phyloP scores from a whole-genome alignment of 257 asterid species.

The Verbascum thapsus region DNA sequence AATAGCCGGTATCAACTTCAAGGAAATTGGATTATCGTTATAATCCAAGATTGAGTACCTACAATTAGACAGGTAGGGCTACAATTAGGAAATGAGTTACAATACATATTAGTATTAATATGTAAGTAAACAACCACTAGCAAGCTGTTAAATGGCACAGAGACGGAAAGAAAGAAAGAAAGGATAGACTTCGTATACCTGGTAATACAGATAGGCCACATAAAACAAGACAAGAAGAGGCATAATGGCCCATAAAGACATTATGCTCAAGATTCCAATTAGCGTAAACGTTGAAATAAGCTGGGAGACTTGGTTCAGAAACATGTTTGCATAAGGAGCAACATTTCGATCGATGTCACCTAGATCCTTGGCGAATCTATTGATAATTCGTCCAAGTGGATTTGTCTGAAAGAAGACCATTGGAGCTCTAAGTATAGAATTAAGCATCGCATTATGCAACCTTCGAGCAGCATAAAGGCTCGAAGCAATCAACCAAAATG shows the following conservation, averaged over 20 bases:
- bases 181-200: slow-evolving; percentile 29
- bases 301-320: slow-evolving; percentile 47
- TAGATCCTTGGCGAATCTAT: slow-evolving; percentile 48
- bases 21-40: too few species aligned
- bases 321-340: slow-evolving; percentile 35
- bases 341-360: slow-evolving; percentile 54
- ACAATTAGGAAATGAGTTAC: too few species aligned
- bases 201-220: slow-evolving; percentile 47
- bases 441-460: slow-evolving; percentile 52
- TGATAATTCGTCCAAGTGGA: slow-evolving; percentile 56
- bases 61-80: too few species aligned
- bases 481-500: slow-evolving; percentile 55
- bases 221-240: slow-evolving; percentile 51
- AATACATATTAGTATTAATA: too few species aligned
- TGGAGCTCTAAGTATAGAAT: slow-evolving; percentile 53
- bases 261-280: slow-evolving; percentile 46
- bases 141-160: neutral
- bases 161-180: slow-evolving; percentile 29
- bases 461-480: slow-evolving; percentile 50
- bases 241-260: slow-evolving; percentile 51
- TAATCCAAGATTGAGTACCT: too few species aligned
- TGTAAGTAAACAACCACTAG: neutral
- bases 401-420: slow-evolving; percentile 62
- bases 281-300: slow-evolving; percentile 47
- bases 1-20: too few species aligned